Percentiles rank a stretch among this genome's conserved stretches.
Conservation (phyloP, 75 land plant genomes). For the Azolla pinnata region DNA sequence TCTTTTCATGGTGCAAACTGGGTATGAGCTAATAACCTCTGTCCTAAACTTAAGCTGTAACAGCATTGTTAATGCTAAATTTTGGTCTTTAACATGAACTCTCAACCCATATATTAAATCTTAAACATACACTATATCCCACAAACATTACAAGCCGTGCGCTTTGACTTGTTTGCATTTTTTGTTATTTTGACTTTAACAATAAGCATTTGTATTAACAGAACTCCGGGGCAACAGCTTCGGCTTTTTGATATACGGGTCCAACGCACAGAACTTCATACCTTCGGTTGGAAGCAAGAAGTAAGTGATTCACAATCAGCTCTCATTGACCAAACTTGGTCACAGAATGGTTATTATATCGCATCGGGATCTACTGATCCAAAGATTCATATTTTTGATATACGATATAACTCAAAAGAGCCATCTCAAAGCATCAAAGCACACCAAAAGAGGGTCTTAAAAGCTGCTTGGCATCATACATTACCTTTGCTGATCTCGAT, state of each 20-base stretch:
- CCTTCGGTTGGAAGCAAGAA: constrained; percentile 44
- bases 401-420: constrained; percentile 26
- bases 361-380: constrained; percentile 38
- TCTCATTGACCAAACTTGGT: constrained; percentile 35
- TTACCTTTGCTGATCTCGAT: constrained; percentile 32
- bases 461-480: constrained; percentile 36
- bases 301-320: constrained; percentile 39
- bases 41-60: no score
- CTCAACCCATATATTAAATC: no score
- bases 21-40: no score
- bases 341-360: constrained; percentile 37
- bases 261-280: constrained; percentile 21
- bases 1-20: constrained; percentile 43
- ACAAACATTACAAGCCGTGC: no score
- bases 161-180: no score
- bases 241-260: constrained; percentile 29
- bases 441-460: constrained; percentile 39
- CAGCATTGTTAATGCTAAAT: no score
- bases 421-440: constrained; percentile 28
- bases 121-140: no score
- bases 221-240: constrained; percentile 29
- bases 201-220: no score
- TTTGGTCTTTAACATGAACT: no score
- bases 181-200: no score
- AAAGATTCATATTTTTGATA: constrained; percentile 38